Percentiles rank a stretch among this genome's conserved stretches.
Conservation (phyloP, 2,329 filamentous ascomycete genomes). For the Trichophyton mentagrophytes region DNA sequence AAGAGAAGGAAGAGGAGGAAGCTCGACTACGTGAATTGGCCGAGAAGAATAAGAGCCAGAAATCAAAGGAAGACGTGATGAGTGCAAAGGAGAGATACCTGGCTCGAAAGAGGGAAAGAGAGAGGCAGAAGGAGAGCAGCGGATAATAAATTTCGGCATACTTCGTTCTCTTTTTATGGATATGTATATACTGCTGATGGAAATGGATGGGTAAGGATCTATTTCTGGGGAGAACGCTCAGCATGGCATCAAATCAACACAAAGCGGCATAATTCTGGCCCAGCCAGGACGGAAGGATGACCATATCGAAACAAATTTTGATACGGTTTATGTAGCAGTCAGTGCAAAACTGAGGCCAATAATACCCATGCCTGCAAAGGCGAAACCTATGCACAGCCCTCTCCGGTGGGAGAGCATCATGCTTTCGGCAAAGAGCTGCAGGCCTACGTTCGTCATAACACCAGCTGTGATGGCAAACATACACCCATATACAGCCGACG, state of each 20-base stretch:
- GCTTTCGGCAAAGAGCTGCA: slow-evolving; percentile 81
- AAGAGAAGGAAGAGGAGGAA: slow-evolving; percentile 45
- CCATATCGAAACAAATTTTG: not conserved
- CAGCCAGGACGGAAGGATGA: not conserved
- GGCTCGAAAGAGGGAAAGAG: slow-evolving; percentile 44
- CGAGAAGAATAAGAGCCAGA: slow-evolving; percentile 45
- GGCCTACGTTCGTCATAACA: slow-evolving; percentile 86
- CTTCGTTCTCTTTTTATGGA: not conserved
- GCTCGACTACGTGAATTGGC: slow-evolving; percentile 41
- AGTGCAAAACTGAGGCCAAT: slow-evolving; percentile 75
- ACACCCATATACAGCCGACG: slow-evolving; percentile 41
- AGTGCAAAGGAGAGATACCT: slow-evolving; percentile 51
- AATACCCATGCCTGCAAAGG: slow-evolving; percentile 57
- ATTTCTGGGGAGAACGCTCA: not conserved
- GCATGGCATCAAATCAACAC: not conserved
- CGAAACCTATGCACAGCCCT: slow-evolving; percentile 27
- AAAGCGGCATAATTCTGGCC: not conserved
- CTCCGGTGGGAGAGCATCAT: slow-evolving; percentile 54
- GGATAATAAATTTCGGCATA: not conserved
- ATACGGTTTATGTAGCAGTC: slow-evolving; percentile 40
- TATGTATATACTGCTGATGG: not conserved
- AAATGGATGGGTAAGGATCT: not conserved
- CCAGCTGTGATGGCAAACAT: slow-evolving; percentile 85
- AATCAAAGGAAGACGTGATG: slow-evolving; percentile 45
- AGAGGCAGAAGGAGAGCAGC: slow-evolving; percentile 18